These are phyloP conservation scores for Phtheirospermum japonicum DNA, from an alignment of 257 asterid species.

Conservation along the genomic window DNA sequence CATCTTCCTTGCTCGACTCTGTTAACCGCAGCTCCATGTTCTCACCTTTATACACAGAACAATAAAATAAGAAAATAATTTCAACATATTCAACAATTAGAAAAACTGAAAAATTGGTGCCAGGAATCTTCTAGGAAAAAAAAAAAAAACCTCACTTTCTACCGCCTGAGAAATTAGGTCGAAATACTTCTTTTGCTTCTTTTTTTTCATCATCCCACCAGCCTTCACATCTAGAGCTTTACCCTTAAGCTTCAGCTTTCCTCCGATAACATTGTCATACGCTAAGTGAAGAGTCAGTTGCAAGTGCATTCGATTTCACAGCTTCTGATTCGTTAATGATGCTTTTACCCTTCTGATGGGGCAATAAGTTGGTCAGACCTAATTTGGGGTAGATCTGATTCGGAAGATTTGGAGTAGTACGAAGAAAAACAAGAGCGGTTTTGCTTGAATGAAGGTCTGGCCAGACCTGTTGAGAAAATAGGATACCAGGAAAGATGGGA, in stretches of 20 bases:
- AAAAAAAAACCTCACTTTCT: conserved; percentile 33
- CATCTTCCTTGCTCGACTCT: conserved; percentile 46
- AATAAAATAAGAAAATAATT: no score
- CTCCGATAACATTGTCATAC: no score
- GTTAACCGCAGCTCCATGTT: conserved; percentile 19
- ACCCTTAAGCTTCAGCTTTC: no score
- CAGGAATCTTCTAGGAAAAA: background rate
- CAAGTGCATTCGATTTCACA: conserved; percentile 32
- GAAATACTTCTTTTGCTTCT: conserved; percentile 56
- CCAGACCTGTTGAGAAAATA: no score
- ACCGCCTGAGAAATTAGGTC: conserved; percentile 42
- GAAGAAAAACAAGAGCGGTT: no score
- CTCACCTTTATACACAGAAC: conserved; percentile 39
- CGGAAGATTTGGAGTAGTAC: no score
- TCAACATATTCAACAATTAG: no score
- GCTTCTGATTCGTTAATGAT: conserved; percentile 34
- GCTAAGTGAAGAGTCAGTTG: conserved; percentile 43
- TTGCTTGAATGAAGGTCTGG: no score
- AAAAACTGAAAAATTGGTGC: background rate
- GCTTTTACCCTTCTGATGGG: conserved; percentile 42
- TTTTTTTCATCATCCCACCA: conserved; percentile 55
- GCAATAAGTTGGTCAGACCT: no score
- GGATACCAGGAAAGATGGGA: no score
- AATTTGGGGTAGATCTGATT: no score
- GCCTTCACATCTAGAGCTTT: conserved; percentile 87